Evolutionary conservation across 2,329 filamentous ascomycete genomes (phyloP).

Genomic region (Exophiala bonariae): DNA sequence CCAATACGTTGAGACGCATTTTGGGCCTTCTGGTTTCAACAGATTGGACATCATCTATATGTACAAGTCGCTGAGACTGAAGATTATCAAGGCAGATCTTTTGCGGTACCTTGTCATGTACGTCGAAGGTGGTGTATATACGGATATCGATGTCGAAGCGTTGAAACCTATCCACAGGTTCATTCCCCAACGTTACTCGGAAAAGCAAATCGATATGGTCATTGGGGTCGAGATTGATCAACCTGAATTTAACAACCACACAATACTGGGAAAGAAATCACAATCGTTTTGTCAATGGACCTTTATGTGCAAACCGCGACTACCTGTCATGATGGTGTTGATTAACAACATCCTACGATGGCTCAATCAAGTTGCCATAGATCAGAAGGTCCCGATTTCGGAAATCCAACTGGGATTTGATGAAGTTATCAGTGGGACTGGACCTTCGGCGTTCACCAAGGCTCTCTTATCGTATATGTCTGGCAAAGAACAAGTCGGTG

Average conservation of each 20-base stretch:
- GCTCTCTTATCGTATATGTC: slow-evolving; percentile 68
- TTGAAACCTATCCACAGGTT: slow-evolving; percentile 56
- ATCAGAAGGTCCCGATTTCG: slow-evolving; percentile 60
- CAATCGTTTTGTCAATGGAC: slow-evolving; percentile 75
- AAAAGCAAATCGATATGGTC: slow-evolving; percentile 68
- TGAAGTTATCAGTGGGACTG: slow-evolving; percentile 71
- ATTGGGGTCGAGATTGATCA: slow-evolving; percentile 72
- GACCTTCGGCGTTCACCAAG: slow-evolving; percentile 67
- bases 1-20: slow-evolving; percentile 67
- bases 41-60: slow-evolving; percentile 65
- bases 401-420: slow-evolving; percentile 69
- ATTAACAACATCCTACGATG: slow-evolving; percentile 69
- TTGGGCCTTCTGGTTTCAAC: slow-evolving; percentile 64
- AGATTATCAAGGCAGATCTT: slow-evolving; percentile 67
- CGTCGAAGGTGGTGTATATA: slow-evolving; percentile 62
- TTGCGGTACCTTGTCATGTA: slow-evolving; percentile 69
- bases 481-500: slow-evolving; percentile 40
- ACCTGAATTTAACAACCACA: slow-evolving; percentile 63
- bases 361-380: slow-evolving; percentile 59
- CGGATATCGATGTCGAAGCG: slow-evolving; percentile 61
- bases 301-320: slow-evolving; percentile 67
- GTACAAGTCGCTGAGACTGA: slow-evolving; percentile 60
- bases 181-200: slow-evolving; percentile 63
- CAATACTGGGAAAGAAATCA: slow-evolving; percentile 67
- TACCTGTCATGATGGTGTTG: slow-evolving; percentile 67